Base-by-base conservation (phyloP, 1,284 basidiomycete genomes). In the Fistulina hepatica region DNA sequence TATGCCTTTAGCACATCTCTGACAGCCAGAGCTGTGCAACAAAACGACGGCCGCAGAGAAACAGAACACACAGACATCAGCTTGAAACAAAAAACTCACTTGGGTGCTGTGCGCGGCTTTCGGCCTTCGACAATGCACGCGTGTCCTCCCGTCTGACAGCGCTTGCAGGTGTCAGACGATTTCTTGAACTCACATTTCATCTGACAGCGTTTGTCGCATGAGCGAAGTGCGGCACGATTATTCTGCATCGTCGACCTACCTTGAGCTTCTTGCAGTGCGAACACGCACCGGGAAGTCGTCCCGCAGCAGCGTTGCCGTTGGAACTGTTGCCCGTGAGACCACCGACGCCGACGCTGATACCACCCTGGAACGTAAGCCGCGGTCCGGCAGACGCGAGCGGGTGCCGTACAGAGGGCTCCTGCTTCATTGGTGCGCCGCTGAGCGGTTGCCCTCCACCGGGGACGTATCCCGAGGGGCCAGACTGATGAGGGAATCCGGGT, bases 241-340 rank as follows among this genome's bases (percentile, higher is more conserved):
- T 21, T 33, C 32, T 40, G 34, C 39, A 43, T 42, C 25, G 35
- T 30, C 40, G 31, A 61, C 76, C 43, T 57, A 81, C 82, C 76
- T 86, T 86, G 52, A 86, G 72, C 49, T 76, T 79, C 59, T 84
- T 86, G 67, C 82, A 88, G 52, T 84, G 73, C 7, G 69, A 79
- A 55, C 82, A 88, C 28, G 82, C 82, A 44, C 82, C 81, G 42
- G 78, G 75, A 32, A 25, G 40, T 15, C 28, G 13, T 13, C 28
- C 10, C 19, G 3, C 9, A 16, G 28, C 8, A 8, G 9, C 28
- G 13, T 8, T 8, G 13, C 2, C 15, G 15, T 13, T 16, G 28
- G 28, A n/a, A 19, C 43, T 42, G n/a, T 43, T 32, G 13, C 43
- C 46, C 3, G 43, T 43, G 3, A 47, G 39, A 6, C 46, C 46